Evolutionary conservation across 2,329 filamentous ascomycete genomes (phyloP).

Genomic region (Graphiopsis chlorocephala): DNA sequence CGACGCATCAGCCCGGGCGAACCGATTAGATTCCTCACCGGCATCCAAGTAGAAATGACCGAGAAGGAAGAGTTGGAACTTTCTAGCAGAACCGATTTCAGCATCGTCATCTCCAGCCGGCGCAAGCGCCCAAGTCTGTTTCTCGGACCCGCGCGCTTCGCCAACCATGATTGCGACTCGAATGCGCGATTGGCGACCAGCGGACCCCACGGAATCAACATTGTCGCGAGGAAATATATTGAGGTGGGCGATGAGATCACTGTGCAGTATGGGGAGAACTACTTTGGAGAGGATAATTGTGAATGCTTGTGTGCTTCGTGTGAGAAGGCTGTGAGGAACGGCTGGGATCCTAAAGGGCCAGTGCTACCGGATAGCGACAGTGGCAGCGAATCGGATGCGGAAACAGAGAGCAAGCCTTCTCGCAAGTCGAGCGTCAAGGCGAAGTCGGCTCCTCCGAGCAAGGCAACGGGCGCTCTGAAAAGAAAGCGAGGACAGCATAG

Average conservation of each 20-base stretch:
- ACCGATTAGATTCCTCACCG: slow-evolving; percentile 83
- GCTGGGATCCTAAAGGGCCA: slow-evolving; percentile 64
- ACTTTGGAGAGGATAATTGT: slow-evolving; percentile 92
- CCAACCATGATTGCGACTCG: slow-evolving; percentile 93
- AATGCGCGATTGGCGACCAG: slow-evolving; percentile 85
- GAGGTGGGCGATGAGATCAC: slow-evolving; percentile 90
- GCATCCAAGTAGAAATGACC: slow-evolving; percentile 89
- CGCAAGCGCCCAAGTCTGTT: slow-evolving; percentile 90
- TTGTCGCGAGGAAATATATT: slow-evolving; percentile 80
- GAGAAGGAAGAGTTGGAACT: slow-evolving; percentile 84
- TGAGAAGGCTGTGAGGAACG: slow-evolving; percentile 71
- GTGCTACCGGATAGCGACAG: slow-evolving; percentile 32
- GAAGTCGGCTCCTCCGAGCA: neutral
- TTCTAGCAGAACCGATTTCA: slow-evolving; percentile 88
- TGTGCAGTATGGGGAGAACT: slow-evolving; percentile 91
- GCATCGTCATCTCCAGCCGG: slow-evolving; percentile 89
- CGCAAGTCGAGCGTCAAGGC: neutral
- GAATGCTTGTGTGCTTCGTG: slow-evolving; percentile 91
- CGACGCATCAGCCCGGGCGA: slow-evolving; percentile 77
- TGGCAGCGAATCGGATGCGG: slow-evolving; percentile 36
- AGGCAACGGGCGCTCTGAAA: slow-evolving; percentile 5
- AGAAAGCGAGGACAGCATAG: slow-evolving; percentile 25
- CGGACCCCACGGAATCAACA: slow-evolving; percentile 83
- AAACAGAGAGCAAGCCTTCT: slow-evolving; percentile 25
- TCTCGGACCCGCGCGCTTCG: slow-evolving; percentile 90